Conservation (phyloP, 805 yeast genomes). For the Cyberlindnera maclurae region DNA sequence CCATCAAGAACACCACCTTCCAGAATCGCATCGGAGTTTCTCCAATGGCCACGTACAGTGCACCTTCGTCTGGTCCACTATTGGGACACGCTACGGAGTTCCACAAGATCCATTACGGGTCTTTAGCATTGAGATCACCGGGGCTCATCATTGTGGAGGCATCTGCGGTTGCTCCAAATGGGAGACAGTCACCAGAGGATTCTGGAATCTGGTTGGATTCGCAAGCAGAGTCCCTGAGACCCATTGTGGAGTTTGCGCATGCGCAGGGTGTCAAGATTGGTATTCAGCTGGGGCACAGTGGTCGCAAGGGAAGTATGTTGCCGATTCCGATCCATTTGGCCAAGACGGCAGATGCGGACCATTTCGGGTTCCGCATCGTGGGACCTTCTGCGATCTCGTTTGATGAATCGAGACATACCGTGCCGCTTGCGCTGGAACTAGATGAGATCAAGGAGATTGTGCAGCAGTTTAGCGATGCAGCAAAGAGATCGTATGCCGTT, state of each 20-base stretch:
- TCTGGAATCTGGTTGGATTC: constrained; percentile 45
- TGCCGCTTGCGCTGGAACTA: constrained; percentile 37
- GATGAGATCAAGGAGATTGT: constrained; percentile 37
- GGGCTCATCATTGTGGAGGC: constrained; percentile 44
- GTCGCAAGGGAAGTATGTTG: constrained; percentile 38
- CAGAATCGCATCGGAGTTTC: constrained; percentile 49
- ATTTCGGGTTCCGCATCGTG: constrained; percentile 39
- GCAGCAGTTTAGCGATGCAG: constrained; percentile 36
- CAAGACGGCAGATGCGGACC: constrained; percentile 25
- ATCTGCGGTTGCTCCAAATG: constrained; percentile 32
- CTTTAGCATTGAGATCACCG: constrained; percentile 40
- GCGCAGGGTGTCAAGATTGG: constrained; percentile 40
- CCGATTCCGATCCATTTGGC: constrained; percentile 27
- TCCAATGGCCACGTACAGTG: constrained; percentile 50
- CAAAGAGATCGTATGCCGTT: constrained; percentile 39
- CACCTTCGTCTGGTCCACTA: constrained; percentile 18
- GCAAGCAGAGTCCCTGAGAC: constrained; percentile 35
- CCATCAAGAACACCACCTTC: constrained; percentile 20
- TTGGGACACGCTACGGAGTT: constrained; percentile 37
- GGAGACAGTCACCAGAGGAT: constrained; percentile 38
- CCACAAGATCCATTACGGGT: constrained; percentile 44
- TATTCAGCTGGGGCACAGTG: constrained; percentile 49
- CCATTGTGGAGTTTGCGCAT: constrained; percentile 39
- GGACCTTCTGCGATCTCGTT: constrained; percentile 39
- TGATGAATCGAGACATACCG: constrained; percentile 13